Conservation (phyloP, 495 filamentous ascomycete species). For the Pseudomonodictys pantanalensis region DNA sequence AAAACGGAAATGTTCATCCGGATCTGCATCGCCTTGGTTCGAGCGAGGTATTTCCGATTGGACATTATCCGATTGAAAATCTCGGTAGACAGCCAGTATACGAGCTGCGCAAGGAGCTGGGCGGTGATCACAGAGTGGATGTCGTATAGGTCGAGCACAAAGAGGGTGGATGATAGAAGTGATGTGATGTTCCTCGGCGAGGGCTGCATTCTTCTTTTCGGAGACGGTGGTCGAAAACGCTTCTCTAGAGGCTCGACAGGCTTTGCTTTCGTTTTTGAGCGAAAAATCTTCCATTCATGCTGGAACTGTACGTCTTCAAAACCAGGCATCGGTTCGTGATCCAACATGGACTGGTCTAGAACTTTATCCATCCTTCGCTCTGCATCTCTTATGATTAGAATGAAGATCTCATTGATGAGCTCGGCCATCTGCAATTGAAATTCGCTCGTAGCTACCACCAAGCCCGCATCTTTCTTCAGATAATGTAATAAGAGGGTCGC, state of each 20-base stretch:
- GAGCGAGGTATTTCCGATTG: conserved; percentile 87
- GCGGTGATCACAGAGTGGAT: conserved; percentile 95
- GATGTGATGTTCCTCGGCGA: conserved; percentile 97
- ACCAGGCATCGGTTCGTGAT: conserved; percentile 97
- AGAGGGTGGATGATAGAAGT: conserved; percentile 90
- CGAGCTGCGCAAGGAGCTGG: conserved; percentile 86
- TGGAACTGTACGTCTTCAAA: conserved; percentile 96
- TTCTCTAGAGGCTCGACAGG: conserved; percentile 81
- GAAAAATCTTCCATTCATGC: conserved; percentile 97
- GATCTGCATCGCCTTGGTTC: conserved; percentile 99
- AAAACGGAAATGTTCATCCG: conserved; percentile 95
- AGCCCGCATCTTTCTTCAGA: conserved; percentile 85
- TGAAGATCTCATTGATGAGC: conserved; percentile 97
- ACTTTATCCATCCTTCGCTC: conserved; percentile 96
- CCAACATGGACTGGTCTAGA: conserved; percentile 86
- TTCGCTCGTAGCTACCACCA: conserved; percentile 76
- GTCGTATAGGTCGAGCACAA: conserved; percentile 96
- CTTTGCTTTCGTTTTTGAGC: conserved; percentile 81
- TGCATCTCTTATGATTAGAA: conserved; percentile 97
- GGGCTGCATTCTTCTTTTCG: conserved; percentile 83
- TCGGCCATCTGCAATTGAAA: conserved; percentile 94
- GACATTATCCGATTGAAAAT: conserved; percentile 98
- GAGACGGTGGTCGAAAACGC: conserved; percentile 89
- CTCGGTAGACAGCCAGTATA: conserved; percentile 96
- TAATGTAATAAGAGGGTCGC: conserved; percentile 93